phyloP scores from a whole-genome alignment of 495 filamentous ascomycete species.

The Aspergillus ostianus region DNA sequence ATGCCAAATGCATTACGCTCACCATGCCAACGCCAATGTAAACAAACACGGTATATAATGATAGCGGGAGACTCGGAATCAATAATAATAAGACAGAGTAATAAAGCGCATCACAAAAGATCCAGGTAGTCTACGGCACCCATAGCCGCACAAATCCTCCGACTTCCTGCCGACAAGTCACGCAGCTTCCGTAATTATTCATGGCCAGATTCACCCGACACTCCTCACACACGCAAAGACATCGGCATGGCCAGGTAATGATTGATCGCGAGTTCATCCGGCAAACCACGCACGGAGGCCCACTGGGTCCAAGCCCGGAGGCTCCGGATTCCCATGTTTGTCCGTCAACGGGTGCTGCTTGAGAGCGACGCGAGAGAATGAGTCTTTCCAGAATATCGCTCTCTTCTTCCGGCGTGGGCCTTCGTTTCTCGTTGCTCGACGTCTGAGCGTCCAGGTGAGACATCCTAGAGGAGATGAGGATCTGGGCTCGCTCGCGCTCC shows the following conservation, averaged over 20 bases:
- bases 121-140: conserved; percentile 61
- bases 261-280: conserved; percentile 84
- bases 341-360: conserved; percentile 16
- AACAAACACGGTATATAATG: not conserved
- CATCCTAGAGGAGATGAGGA: conserved; percentile 54
- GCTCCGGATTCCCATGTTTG: conserved; percentile 65
- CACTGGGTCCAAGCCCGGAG: conserved; percentile 66
- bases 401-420: conserved; percentile 68
- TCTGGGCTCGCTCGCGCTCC: conserved; percentile 61
- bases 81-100: conserved; percentile 7
- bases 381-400: conserved; percentile 76
- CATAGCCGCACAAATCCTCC: conserved; percentile 85
- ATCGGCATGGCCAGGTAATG: conserved; percentile 95
- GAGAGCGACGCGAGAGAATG: conserved; percentile 60
- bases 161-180: conserved; percentile 86
- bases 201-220: conserved; percentile 89
- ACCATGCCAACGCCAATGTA: conserved; percentile 1
- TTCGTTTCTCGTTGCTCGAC: conserved; percentile 28
- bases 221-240: conserved; percentile 90
- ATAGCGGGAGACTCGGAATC: not conserved
- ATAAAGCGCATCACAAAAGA: conserved; percentile 5
- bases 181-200: conserved; percentile 95
- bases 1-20: conserved; percentile 5
- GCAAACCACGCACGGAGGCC: conserved; percentile 91
- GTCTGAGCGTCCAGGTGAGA: conserved; percentile 14